A percentile compares a stretch with the other conserved stretches of the same genome.
phyloP scores from a whole-genome alignment of 148 eudicot species.

The Persicaria maculosa region DNA sequence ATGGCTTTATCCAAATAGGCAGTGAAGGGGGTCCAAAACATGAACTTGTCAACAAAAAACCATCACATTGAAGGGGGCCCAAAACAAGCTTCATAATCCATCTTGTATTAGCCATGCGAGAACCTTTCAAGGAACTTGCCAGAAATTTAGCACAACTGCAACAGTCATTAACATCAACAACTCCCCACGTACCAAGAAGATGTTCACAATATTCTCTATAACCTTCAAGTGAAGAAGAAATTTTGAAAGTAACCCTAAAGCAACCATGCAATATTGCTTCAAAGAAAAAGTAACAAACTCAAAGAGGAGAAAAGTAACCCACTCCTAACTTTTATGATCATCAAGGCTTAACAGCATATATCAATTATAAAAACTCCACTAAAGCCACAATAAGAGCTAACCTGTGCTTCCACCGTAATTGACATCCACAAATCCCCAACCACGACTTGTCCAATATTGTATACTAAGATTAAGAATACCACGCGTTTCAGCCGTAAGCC shows the following conservation, averaged over 20 bases:
- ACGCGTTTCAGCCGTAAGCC: slow-evolving; percentile 75
- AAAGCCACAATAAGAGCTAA: slow-evolving; percentile 18
- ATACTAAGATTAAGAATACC: slow-evolving; percentile 71
- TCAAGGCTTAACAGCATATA: not conserved
- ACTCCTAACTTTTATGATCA: not conserved
- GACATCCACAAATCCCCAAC: slow-evolving; percentile 97
- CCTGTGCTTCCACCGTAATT: slow-evolving; percentile 99
- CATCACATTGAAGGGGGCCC: no score
- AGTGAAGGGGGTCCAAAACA: no score
- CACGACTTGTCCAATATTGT: slow-evolving; percentile 98
- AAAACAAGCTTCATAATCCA: no score
- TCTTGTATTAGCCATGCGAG: no score
- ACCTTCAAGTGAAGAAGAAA: slow-evolving; percentile 33
- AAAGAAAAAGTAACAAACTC: not conserved
- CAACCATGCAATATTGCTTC: not conserved
- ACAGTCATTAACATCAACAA: no score
- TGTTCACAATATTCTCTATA: no score
- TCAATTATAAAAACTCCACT: not conserved
- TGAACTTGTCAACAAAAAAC: no score
- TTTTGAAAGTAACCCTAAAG: not conserved
- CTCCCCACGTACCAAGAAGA: no score
- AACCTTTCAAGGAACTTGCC: no score
- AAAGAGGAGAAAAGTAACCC: not conserved
- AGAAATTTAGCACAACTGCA: no score
- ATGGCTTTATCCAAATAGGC: no score